Evolutionary conservation across 345 rosid species (phyloP).

Genomic region (Brassica juncea): DNA sequence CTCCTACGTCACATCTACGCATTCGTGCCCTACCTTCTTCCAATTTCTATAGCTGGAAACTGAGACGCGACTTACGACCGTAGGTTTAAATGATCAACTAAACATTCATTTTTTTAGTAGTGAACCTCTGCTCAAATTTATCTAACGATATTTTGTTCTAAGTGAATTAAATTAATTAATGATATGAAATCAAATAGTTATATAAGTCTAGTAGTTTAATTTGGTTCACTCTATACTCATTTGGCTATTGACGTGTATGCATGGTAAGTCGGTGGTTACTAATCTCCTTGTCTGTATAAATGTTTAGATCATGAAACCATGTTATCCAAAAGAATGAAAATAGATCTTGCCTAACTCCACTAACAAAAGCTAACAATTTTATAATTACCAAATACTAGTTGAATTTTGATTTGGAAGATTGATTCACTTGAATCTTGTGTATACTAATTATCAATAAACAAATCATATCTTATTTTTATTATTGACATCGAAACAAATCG

Average conservation of each 20-base stretch:
- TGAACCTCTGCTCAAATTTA: neutral
- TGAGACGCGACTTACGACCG: conserved; percentile 1
- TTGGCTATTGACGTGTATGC: neutral
- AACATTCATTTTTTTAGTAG: neutral
- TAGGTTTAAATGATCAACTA: neutral
- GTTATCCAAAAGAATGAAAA: neutral
- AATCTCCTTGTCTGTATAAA: conserved; percentile 1
- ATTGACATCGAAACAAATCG: conserved; percentile 2
- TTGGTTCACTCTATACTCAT: conserved; percentile 3
- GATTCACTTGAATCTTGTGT: conserved; percentile 23
- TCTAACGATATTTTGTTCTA: neutral
- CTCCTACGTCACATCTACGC: conserved; percentile 38
- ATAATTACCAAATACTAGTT: conserved; percentile 16
- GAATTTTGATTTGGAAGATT: neutral
- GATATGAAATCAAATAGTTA: neutral
- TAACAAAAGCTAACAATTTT: neutral
- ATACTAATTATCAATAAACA: neutral
- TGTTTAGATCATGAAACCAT: conserved; percentile 10
- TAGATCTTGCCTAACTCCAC: conserved; percentile 28
- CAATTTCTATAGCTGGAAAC: neutral
- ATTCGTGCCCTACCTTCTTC: conserved; percentile 26
- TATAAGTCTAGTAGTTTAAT: neutral
- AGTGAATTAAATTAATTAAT: neutral
- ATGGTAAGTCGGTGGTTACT: neutral
- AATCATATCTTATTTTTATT: neutral